Percentiles rank a stretch among this genome's conserved stretches.
Conservation (phyloP, 257 asterid species). For the Fraxinus excelsior region DNA sequence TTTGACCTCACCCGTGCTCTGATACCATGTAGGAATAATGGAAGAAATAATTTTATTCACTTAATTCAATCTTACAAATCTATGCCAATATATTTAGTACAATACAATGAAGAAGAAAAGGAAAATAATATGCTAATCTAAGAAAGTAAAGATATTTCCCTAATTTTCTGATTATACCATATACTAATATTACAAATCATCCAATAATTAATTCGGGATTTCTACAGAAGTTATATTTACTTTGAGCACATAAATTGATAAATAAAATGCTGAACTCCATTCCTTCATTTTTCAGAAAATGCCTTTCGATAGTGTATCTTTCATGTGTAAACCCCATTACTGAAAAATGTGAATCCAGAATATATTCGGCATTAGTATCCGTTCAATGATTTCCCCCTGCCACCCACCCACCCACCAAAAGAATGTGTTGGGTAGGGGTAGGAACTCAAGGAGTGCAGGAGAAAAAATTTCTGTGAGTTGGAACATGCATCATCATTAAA, state of each 20-base stretch:
- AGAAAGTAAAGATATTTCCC: too few species aligned
- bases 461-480: background rate
- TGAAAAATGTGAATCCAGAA: background rate
- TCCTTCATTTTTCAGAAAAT: background rate
- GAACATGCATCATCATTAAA: background rate
- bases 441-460: background rate
- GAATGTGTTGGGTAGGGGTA: background rate
- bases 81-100: too few species aligned
- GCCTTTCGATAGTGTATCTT: background rate
- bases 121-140: too few species aligned
- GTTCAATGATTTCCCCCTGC: background rate
- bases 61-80: too few species aligned
- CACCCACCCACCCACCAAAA: background rate
- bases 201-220: too few species aligned
- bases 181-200: too few species aligned
- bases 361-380: background rate
- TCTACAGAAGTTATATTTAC: background rate
- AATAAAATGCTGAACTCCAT: slow-evolving; percentile 14
- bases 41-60: too few species aligned
- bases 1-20: too few species aligned
- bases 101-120: too few species aligned
- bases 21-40: too few species aligned
- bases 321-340: too few species aligned
- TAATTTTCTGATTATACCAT: too few species aligned
- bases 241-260: slow-evolving; percentile 2